phyloP scores from a whole-genome alignment of 176 grass and related monocot species.

The Ampelocalamus luodianensis region DNA sequence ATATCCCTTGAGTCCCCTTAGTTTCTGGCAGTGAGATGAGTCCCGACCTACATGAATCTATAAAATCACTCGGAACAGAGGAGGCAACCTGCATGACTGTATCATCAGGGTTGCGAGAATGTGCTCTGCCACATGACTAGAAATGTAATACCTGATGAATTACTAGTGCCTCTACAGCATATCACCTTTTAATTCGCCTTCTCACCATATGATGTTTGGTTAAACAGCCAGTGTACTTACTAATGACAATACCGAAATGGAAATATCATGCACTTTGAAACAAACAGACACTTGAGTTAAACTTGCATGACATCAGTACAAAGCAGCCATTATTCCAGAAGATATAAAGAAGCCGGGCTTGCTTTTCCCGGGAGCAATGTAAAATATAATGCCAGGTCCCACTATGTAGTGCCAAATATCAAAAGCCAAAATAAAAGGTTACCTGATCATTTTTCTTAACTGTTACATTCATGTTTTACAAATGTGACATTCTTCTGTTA shows the following conservation, averaged over 20 bases:
- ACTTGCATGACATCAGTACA: slow-evolving; percentile 3
- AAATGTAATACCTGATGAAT: slow-evolving; percentile 14
- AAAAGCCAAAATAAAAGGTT: neutral
- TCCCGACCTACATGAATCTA: neutral
- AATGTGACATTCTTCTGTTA: neutral
- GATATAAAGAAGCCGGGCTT: slow-evolving; percentile 30
- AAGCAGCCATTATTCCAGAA: slow-evolving; percentile 15
- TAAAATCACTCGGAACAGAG: slow-evolving; percentile 18
- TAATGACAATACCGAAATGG: neutral
- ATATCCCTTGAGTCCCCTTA: neutral
- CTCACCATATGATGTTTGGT: neutral
- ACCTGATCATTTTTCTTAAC: slow-evolving; percentile 24
- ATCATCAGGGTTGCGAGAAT: neutral
- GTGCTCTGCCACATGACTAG: neutral
- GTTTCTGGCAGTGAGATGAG: slow-evolving; percentile 11
- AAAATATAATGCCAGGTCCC: slow-evolving; percentile 32
- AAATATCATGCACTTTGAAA: neutral
- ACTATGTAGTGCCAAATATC: slow-evolving; percentile 33
- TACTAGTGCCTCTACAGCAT: neutral
- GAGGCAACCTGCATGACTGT: neutral
- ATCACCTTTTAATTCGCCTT: neutral
- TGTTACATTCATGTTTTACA: too few species aligned
- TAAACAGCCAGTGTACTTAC: neutral
- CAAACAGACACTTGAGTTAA: neutral
- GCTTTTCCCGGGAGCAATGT: slow-evolving; percentile 18